phyloP scores from a whole-genome alignment of 2,329 filamentous ascomycete genomes.

The Fusarium sp. region DNA sequence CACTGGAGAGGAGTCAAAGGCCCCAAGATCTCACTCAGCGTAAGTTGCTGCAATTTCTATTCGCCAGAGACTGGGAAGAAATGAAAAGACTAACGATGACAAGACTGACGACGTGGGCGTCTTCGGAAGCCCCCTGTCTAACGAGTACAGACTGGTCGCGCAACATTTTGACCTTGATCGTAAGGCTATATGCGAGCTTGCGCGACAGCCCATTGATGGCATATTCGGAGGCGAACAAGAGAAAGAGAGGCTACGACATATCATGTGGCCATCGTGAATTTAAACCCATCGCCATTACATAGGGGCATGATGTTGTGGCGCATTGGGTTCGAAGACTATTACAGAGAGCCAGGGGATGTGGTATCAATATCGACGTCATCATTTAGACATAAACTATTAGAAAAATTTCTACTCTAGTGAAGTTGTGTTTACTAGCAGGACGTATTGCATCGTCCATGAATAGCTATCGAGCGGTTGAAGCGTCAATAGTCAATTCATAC shows the following conservation, averaged over 20 bases:
- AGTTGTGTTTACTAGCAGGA: constrained; percentile 15
- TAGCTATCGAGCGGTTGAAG: constrained; percentile 20
- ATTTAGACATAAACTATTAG: constrained; percentile 18
- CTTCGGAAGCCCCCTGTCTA: constrained; percentile 80
- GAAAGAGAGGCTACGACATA: constrained; percentile 64
- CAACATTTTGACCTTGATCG: constrained; percentile 73
- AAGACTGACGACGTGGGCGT: constrained; percentile 88
- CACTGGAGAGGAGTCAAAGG: constrained; percentile 73
- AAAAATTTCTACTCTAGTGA: constrained; percentile 29
- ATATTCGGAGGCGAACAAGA: constrained; percentile 77
- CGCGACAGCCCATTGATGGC: constrained; percentile 69
- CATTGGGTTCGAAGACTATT: background rate
- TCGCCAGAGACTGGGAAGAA: background rate
- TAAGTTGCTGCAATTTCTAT: constrained; percentile 59
- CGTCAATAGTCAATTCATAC: constrained; percentile 40
- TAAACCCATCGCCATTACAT: background rate
- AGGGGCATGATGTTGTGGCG: background rate
- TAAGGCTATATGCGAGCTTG: constrained; percentile 64
- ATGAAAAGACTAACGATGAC: constrained; percentile 3
- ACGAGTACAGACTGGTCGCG: constrained; percentile 81
- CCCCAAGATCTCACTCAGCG: constrained; percentile 74
- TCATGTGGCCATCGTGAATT: constrained; percentile 59
- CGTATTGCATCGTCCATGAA: constrained; percentile 9
- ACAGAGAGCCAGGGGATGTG: background rate
- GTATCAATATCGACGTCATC: constrained; percentile 25